Base-by-base conservation (phyloP, 495 filamentous ascomycete genomes). In the Friedmanniomyces simplex region DNA sequence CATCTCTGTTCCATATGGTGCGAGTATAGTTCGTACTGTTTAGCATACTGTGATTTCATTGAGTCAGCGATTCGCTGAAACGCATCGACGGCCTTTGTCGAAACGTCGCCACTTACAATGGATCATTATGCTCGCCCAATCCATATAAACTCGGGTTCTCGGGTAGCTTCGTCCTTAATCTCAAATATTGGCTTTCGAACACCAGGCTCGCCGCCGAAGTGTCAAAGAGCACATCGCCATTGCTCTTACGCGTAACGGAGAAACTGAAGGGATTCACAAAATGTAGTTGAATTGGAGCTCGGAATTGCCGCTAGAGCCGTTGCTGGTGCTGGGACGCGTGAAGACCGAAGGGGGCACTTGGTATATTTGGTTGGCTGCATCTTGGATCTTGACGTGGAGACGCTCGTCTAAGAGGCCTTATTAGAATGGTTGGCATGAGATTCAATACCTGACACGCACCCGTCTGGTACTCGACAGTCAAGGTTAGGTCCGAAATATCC, bases 281-380 rank as follows among this genome's bases (percentile, higher is more conserved):
- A 74, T 73, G 61, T 83, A 83, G 63, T 79, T 72, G 63, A 93
- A 91, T 53, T 81, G 73, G 36, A 94, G 72, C 26, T 75, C 76
- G 1, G 78, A n/a, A n/a, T n/a, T n/a, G n/a, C n/a, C 72, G 66
- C 25, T 52, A 25, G 24, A 32, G 24, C 67, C 66, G 18, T 64
- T 52, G 45, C 34, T 3, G 50, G 5, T 26, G 22, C 10, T 10
- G 32, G 50, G 86, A 0, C 87, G 80, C n/a, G 84, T 77, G 14
- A 95, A 67, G n/a, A 88, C 82, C 4, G 76, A 79, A 21, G 83
- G 77, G 14, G 88, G 88, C n/a, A 95, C 80, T 68, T 93, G 86
- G 63, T 91, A 95, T 20, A 87, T 80, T 50, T 79, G 74, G 52
- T 88, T 80, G 16, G 76, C 80, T 25, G 79, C 73, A 69, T 94